Conservation (phyloP, 2,329 filamentous ascomycete genomes). For the Paecilomyces dactylethromorphus region DNA sequence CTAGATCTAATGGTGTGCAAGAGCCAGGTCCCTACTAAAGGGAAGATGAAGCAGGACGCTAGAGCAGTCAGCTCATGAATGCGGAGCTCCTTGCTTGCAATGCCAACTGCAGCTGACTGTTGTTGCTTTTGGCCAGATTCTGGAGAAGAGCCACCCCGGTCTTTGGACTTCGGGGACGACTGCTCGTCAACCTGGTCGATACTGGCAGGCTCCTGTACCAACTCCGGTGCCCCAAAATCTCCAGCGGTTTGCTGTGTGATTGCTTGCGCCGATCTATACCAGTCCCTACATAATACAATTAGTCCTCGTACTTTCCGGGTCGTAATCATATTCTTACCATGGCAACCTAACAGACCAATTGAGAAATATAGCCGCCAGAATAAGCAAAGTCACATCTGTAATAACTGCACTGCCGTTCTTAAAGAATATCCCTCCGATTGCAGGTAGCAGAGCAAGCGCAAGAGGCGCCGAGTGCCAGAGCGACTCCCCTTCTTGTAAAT, state of each 20-base stretch:
- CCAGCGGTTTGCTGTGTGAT: constrained; percentile 43
- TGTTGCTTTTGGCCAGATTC: constrained; percentile 4
- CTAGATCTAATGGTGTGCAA: constrained; percentile 75
- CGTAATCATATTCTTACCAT: constrained; percentile 55
- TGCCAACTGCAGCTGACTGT: constrained; percentile 16
- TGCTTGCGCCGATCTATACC: constrained; percentile 67
- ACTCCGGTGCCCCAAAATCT: constrained; percentile 13
- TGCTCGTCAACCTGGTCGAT: constrained; percentile 9
- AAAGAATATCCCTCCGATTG: constrained; percentile 77
- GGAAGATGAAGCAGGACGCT: constrained; percentile 70
- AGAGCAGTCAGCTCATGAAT: constrained; percentile 70
- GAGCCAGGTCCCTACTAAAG: constrained; percentile 72
- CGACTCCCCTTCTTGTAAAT: constrained; percentile 50
- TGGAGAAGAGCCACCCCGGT: constrained; percentile 1
- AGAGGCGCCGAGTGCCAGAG: constrained; percentile 76
- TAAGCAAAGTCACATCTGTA: constrained; percentile 77
- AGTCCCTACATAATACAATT: constrained; percentile 46
- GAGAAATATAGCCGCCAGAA: constrained; percentile 74
- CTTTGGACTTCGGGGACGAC: constrained; percentile 3
- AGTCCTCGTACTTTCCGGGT: constrained; percentile 1
- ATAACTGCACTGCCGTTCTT: constrained; percentile 75
- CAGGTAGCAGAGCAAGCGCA: constrained; percentile 75
- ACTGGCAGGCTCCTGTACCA: constrained; percentile 17
- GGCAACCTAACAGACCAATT: constrained; percentile 89
- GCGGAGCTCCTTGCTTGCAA: constrained; percentile 59